phyloP scores from a whole-genome alignment of 441 rosid genomes.

The Arabidopsis lyrata region DNA sequence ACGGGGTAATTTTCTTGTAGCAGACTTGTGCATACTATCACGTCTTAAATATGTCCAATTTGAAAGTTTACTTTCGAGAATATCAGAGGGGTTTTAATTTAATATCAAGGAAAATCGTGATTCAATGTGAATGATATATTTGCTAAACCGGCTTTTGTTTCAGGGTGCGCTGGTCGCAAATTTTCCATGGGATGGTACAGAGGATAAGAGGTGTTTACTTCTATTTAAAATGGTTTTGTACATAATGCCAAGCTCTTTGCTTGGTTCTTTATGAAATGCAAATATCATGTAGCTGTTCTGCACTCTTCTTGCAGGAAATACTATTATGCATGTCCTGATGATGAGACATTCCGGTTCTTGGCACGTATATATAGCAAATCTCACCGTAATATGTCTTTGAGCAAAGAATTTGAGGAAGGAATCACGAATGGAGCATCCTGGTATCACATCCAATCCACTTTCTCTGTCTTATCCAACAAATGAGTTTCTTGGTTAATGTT shows the following conservation, averaged over 20 bases:
- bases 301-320: constrained; percentile 63
- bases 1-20: constrained; percentile 70
- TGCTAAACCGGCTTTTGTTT: constrained; percentile 1
- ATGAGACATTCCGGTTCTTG: constrained; percentile 78
- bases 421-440: constrained; percentile 95
- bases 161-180: constrained; percentile 99
- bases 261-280: constrained; percentile 10
- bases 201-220: constrained; percentile 68
- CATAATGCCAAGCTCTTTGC: neutral
- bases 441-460: constrained; percentile 49
- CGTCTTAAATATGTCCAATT: neutral
- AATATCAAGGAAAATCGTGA: neutral
- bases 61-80: neutral
- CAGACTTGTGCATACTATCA: constrained; percentile 4
- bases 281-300: constrained; percentile 16
- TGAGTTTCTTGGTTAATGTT: constrained; percentile 13
- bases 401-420: constrained; percentile 89
- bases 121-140: neutral
- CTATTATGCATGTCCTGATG: constrained; percentile 93
- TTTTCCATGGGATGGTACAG: constrained; percentile 98
- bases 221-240: constrained; percentile 3
- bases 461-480: constrained; percentile 16
- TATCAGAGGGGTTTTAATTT: neutral
- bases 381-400: constrained; percentile 90
- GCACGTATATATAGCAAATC: constrained; percentile 80